A percentile compares a stretch with the other conserved stretches of the same genome.
Conservation (phyloP, 2,329 filamentous ascomycete genomes). For the Elsinoe australis region DNA sequence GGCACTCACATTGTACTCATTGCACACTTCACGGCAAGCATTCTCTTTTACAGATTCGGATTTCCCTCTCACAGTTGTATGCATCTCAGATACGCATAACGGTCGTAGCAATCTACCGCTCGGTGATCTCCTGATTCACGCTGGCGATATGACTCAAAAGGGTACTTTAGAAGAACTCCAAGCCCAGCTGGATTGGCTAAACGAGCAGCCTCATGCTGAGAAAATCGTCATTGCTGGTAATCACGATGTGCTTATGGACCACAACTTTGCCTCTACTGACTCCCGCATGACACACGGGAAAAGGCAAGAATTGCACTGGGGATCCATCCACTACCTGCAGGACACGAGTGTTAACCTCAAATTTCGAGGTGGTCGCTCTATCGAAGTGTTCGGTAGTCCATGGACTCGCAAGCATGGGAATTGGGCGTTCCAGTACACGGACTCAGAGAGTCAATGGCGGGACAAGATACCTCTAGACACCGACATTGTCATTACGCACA, state of each 20-base stretch:
- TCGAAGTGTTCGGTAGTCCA: slow-evolving; percentile 70
- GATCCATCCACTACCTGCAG: slow-evolving; percentile 32
- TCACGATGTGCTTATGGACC: slow-evolving; percentile 22
- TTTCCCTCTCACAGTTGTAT: slow-evolving; percentile 18
- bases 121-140: slow-evolving; percentile 25
- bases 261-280: slow-evolving; percentile 19
- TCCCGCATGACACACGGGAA: slow-evolving; percentile 7
- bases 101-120: slow-evolving; percentile 18
- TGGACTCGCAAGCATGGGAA: slow-evolving; percentile 56
- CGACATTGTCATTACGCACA: slow-evolving; percentile 38
- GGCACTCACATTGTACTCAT: neutral
- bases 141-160: slow-evolving; percentile 23
- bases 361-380: slow-evolving; percentile 48
- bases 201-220: slow-evolving; percentile 20
- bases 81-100: slow-evolving; percentile 28
- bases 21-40: too few relatives aligned
- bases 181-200: slow-evolving; percentile 22
- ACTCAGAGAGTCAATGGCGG: slow-evolving; percentile 24
- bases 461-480: slow-evolving; percentile 21
- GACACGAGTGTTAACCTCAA: slow-evolving; percentile 31
- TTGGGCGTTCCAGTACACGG: slow-evolving; percentile 40
- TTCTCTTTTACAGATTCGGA: too few relatives aligned
- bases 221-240: slow-evolving; percentile 27
- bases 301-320: slow-evolving; percentile 29
- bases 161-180: slow-evolving; percentile 22